A percentile compares a stretch with the other conserved stretches of the same genome.
phyloP scores from a whole-genome alignment of 148 eudicot species.

The Salicornia ramosissima region DNA sequence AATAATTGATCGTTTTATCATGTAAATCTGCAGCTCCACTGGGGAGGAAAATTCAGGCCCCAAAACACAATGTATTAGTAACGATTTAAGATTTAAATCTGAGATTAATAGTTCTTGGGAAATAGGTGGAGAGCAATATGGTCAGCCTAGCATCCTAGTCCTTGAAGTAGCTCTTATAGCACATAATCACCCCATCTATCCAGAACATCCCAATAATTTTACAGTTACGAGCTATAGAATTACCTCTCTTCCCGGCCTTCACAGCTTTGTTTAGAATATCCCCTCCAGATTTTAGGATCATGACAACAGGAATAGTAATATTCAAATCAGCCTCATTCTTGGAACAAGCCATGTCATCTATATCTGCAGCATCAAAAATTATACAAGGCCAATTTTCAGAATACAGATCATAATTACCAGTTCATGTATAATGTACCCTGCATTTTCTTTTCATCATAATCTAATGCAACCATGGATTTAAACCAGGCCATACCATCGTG shows the following conservation, averaged over 20 bases:
- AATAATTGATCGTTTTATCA: constrained; percentile 57
- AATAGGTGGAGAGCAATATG: too few relatives aligned
- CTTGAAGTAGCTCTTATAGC: neutral
- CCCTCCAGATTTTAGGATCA: constrained; percentile 62
- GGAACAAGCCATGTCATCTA: constrained; percentile 59
- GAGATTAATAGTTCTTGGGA: neutral
- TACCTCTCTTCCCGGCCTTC: constrained; percentile 53
- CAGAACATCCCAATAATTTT: neutral
- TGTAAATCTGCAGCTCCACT: constrained; percentile 70
- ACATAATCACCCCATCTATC: neutral
- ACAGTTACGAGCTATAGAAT: constrained; percentile 7
- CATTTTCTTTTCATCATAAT: too few relatives aligned
- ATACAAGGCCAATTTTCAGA: neutral
- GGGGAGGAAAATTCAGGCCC: constrained; percentile 20
- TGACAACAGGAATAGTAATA: constrained; percentile 65
- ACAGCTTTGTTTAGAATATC: constrained; percentile 47
- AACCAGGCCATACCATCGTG: too few relatives aligned
- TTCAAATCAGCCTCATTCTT: constrained; percentile 36
- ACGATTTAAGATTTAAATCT: too few relatives aligned
- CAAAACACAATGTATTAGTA: neutral
- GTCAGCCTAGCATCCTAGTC: too few relatives aligned
- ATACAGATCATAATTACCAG: too few relatives aligned
- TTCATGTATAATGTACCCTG: too few relatives aligned
- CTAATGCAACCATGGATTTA: neutral
- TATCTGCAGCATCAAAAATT: constrained; percentile 33